Evolutionary conservation across 306 rosid species (phyloP), one percentile per base, ranked within the genome.

Genomic region (Ochetophila trinervis): DNA sequence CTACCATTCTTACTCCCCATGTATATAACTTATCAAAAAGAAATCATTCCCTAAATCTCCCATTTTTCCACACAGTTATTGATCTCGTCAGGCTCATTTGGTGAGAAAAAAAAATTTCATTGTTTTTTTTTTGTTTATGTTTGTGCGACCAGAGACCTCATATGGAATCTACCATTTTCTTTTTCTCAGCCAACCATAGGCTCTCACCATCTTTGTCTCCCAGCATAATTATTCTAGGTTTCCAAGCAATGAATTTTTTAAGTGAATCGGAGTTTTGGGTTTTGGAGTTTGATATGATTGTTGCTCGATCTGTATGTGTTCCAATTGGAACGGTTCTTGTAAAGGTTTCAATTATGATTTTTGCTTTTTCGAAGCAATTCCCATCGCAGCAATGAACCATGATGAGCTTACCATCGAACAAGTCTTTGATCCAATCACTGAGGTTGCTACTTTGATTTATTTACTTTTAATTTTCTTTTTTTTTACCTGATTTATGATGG

Each of bases 331-430:
- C 6, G 19, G 2, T 15, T 18, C 8, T 16, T 6, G 1, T 49
- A 5, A 15, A 49, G 1, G n/a, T 16, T 49, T 49, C 53, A 49
- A 49, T 49, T 49, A 7, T 6, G n/a, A 49, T 49, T 13, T 14
- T 8, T 49, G 53, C 19, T 49, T 49, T n/a, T n/a, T n/a, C 8
- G 5, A 49, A 49, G 18, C 7, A 75, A 64, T 67, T 57, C 73
- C n/a, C n/a, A n/a, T 45, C 47, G 59, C 49, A 62, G 64, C 74
- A 62, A 87, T 85, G 84, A 91, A 93, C 72, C 94, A 84, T 18
- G 91, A 87, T 54, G 96, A 85, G 79, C 85, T 89, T 69, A 77
- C 83, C 87, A 72, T 87, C 32, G 97, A 93, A 60, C 91, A 89
- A 93, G 98, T 88, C 73, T 17, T 74, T 53, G 74, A 74, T 82